phyloP scores from a whole-genome alignment of 2,329 filamentous ascomycete genomes.

The Plenodomus biglobosus region DNA sequence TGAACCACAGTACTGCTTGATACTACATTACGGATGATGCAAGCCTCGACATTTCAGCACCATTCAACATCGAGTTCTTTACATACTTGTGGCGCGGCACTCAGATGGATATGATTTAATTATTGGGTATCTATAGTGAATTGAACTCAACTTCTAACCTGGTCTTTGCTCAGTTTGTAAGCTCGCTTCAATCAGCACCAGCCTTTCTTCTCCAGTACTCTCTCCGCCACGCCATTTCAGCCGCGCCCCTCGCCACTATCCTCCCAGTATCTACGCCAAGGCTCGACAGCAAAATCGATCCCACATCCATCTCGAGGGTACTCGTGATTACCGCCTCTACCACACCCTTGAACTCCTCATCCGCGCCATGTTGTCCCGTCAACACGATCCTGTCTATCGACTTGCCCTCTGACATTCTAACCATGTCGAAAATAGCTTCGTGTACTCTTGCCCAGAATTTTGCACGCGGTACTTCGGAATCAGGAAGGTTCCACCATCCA shows the following conservation, averaged over 20 bases:
- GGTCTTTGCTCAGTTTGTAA: background rate
- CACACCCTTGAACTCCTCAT: conserved; percentile 24
- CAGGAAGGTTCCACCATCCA: conserved; percentile 31
- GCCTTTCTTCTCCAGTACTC: background rate
- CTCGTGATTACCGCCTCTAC: conserved; percentile 26
- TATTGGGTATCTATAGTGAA: background rate
- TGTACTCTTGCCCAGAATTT: conserved; percentile 28
- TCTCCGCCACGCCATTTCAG: conserved; percentile 20
- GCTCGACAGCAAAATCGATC: conserved; percentile 15
- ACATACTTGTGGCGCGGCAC: background rate
- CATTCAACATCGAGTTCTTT: background rate
- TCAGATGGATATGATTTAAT: background rate
- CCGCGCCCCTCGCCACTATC: conserved; percentile 28
- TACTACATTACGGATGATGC: no score
- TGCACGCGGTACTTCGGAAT: conserved; percentile 23
- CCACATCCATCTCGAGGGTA: conserved; percentile 22
- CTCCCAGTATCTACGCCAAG: conserved; percentile 8
- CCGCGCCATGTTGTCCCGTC: conserved; percentile 22
- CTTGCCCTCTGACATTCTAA: conserved; percentile 3
- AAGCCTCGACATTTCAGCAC: no score
- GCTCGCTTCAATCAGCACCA: background rate
- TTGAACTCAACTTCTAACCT: background rate
- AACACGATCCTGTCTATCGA: conserved; percentile 27
- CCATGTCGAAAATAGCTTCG: conserved; percentile 20
- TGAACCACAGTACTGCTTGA: no score